A percentile compares a stretch with the other conserved stretches of the same genome.
phyloP scores from a whole-genome alignment of 768 basidiomycete species.

The Candolleomyces eurysporus region DNA sequence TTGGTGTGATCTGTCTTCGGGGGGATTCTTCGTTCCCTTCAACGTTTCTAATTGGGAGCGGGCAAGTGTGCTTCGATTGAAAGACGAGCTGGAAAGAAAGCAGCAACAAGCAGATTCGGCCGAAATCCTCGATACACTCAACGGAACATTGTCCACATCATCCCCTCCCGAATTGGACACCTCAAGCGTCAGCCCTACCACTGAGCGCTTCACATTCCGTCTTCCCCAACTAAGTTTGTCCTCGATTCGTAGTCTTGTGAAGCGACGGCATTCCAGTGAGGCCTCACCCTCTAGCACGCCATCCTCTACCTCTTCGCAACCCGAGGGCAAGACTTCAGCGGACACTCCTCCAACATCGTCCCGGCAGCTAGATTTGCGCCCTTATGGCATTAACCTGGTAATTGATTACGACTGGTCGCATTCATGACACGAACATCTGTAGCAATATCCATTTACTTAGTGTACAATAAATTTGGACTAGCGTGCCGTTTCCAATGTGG shows the following conservation, averaged over 20 bases:
- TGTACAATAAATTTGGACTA: neutral
- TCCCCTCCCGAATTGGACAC: neutral
- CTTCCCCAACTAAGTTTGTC: constrained; percentile 2
- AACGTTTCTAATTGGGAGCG: constrained; percentile 75
- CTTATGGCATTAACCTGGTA: constrained; percentile 69
- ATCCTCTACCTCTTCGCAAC: constrained; percentile 6
- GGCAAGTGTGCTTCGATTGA: constrained; percentile 53
- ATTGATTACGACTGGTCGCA: constrained; percentile 71
- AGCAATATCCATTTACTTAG: neutral
- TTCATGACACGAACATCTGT: constrained; percentile 1
- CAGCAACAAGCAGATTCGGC: constrained; percentile 16
- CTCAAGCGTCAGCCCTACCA: constrained; percentile 7
- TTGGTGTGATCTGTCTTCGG: constrained; percentile 77
- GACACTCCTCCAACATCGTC: neutral
- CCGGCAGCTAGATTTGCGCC: constrained; percentile 65
- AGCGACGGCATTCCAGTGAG: neutral
- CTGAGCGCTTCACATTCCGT: neutral
- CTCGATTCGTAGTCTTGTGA: constrained; percentile 5
- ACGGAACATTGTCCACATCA: constrained; percentile 3
- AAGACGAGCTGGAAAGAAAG: constrained; percentile 37
- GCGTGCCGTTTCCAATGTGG: neutral
- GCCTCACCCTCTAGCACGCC: constrained; percentile 8
- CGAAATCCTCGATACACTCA: neutral
- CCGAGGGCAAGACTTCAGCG: no score
- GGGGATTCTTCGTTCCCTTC: constrained; percentile 72